These are phyloP conservation scores for Hygrocybe punicea DNA, from an alignment of 768 basidiomycete species.

Conservation along the genomic window DNA sequence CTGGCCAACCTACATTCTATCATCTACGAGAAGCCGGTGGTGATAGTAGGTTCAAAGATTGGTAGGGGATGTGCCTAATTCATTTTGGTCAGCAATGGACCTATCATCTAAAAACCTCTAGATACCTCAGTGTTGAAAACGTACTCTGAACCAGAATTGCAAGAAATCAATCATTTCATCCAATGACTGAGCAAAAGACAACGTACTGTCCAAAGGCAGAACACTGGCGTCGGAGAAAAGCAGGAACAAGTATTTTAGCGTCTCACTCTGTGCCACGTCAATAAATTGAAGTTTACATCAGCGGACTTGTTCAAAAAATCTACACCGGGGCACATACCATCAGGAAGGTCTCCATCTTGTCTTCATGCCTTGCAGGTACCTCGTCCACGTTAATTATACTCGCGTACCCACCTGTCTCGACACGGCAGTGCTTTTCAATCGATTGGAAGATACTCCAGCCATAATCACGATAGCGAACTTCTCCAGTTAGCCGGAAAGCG, in stretches of 20 bases:
- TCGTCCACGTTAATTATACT: constrained; percentile 82
- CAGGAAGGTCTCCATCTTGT: constrained; percentile 96
- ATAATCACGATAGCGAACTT: constrained; percentile 71
- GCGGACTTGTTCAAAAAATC: background rate
- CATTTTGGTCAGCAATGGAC: background rate
- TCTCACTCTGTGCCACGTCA: constrained; percentile 62
- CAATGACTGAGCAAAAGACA: background rate
- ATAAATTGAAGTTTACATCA: background rate
- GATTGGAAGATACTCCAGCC: constrained; percentile 90
- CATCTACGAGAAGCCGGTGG: constrained; percentile 26
- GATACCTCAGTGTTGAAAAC: constrained; percentile 90
- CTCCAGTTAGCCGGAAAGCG: constrained; percentile 86
- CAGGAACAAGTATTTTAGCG: constrained; percentile 86
- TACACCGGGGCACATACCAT: constrained; percentile 49
- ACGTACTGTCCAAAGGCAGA: constrained; percentile 74
- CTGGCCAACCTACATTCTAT: background rate
- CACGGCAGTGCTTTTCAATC: constrained; percentile 77
- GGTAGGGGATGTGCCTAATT: constrained; percentile 37
- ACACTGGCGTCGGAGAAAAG: constrained; percentile 72
- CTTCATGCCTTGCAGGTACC: constrained; percentile 62
- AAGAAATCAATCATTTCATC: background rate
- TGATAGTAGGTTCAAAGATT: constrained; percentile 35
- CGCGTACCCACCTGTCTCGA: constrained; percentile 80
- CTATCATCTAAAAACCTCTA: constrained; percentile 21
- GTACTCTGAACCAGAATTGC: constrained; percentile 47